These are phyloP conservation scores for Coccomyxa sp. DNA, from an alignment of 139 green algal species.

Conservation along the genomic window DNA sequence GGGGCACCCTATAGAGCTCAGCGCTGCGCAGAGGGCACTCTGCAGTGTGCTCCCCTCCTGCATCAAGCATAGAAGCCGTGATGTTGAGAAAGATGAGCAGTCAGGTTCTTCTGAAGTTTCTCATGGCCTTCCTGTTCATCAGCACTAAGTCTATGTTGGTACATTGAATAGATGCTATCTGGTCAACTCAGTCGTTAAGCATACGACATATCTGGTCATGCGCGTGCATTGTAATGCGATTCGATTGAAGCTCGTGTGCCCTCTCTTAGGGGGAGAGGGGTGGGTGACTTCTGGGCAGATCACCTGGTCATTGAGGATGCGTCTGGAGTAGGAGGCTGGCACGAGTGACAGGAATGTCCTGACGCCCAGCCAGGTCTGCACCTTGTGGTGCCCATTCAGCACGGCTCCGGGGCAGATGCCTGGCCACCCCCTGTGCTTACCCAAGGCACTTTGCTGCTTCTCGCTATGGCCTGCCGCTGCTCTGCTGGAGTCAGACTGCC, in stretches of 20 bases:
- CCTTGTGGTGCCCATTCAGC: conserved; percentile 41
- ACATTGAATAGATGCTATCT: too few species aligned
- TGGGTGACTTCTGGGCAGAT: not conserved
- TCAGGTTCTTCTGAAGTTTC: not conserved
- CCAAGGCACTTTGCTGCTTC: too few species aligned
- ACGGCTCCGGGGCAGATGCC: too few species aligned
- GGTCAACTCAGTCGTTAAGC: not conserved
- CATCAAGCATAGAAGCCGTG: not conserved
- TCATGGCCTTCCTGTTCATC: not conserved
- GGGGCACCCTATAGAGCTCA: conserved; percentile 27
- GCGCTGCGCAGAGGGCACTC: conserved; percentile 41
- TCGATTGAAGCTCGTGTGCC: not conserved
- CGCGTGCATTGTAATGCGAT: too few species aligned
- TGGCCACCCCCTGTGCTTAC: too few species aligned
- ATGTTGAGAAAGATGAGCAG: not conserved
- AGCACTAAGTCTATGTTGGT: not conserved
- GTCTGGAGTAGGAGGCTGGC: conserved; percentile 61
- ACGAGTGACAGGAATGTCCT: conserved; percentile 56
- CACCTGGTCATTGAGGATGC: conserved; percentile 53
- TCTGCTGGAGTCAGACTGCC: too few species aligned
- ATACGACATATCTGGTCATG: too few species aligned
- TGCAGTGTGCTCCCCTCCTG: conserved; percentile 60
- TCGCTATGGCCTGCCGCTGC: too few species aligned
- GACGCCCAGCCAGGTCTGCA: conserved; percentile 75
- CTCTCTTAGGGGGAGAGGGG: not conserved